Base-by-base conservation (phyloP, 2,329 filamentous ascomycete genomes). In the Alternaria infectoria region DNA sequence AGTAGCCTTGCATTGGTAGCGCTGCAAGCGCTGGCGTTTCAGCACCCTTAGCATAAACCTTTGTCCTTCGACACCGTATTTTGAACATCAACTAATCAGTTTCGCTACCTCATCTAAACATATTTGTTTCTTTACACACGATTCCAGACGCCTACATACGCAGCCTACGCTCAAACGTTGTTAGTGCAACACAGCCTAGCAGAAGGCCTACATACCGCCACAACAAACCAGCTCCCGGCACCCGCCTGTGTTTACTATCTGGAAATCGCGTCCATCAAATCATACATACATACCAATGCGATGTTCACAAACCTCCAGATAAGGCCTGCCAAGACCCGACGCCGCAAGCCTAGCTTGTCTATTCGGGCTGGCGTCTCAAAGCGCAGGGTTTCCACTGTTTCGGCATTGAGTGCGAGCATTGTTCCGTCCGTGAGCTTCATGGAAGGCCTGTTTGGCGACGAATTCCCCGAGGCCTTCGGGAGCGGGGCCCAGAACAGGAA, bases 351-450 rank as follows among this genome's bases (percentile, higher is more conserved):
- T 26, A 74, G 71, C 58, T 59, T 74, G 56, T 66, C 67, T 9
- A 59, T 68, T 28, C 69, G 69, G 32, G 68, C 69, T 50, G 72
- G 72, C 12, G 61, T 74, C 6, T 36, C 59, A 23, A 74, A 74
- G 62, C 69, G 70, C 21, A 65, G 70, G 23, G 62, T 70, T 5
- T 73, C 67, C 17, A 52, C 52, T 10, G 68, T 69, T 2, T 60
- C 65, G 9, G 62, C 65, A 15, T 49, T 61, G n/a, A 66, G 47
- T 54, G 59, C 57, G 12, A 69, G 64, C 56, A 71, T 69, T 46
- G 68, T 70, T 28, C 71, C 71, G 9, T 72, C 72, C 6, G 36
- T 74, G 54, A 71, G 68, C 49, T 69, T 73, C 19, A 68, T 74
- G 59, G 70, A 73, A 58, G 62, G 61, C 2, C 50, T 74, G 43